Evolutionary conservation across 2,329 filamentous ascomycete genomes (phyloP).

Genomic region (Penicillium decumbens): DNA sequence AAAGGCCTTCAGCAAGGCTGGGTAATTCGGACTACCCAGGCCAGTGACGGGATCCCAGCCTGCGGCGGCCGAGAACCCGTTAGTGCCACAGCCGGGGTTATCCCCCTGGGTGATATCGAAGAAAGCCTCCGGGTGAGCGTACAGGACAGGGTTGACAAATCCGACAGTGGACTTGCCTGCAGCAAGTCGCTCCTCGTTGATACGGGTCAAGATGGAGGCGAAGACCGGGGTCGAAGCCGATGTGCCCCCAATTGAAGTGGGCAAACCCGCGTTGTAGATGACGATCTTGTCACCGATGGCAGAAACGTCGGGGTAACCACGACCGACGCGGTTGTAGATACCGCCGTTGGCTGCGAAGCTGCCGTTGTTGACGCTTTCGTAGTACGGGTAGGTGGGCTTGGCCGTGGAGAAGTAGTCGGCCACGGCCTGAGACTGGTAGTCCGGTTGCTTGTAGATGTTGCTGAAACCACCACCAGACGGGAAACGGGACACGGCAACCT

Average conservation of each 20-base stretch:
- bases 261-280: constrained; percentile 24
- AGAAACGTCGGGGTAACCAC: constrained; percentile 36
- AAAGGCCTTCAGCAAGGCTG: constrained; percentile 31
- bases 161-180: constrained; percentile 49
- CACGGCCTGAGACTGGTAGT: constrained; percentile 40
- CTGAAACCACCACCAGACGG: constrained; percentile 43
- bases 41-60: constrained; percentile 37
- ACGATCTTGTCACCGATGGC: constrained; percentile 37
- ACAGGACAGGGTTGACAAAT: constrained; percentile 49
- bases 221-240: constrained; percentile 52
- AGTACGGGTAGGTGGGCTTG: constrained; percentile 27
- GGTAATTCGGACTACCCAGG: constrained; percentile 34
- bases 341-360: constrained; percentile 27
- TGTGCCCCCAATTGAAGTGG: constrained; percentile 28
- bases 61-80: constrained; percentile 25
- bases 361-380: constrained; percentile 31
- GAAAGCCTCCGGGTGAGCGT: constrained; percentile 30
- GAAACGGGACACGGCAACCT: constrained; percentile 38
- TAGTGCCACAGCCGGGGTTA: constrained; percentile 30
- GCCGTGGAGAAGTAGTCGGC: constrained; percentile 31
- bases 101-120: constrained; percentile 30
- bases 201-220: constrained; percentile 51
- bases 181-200: constrained; percentile 53
- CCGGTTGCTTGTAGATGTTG: constrained; percentile 39
- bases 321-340: constrained; percentile 35